phyloP scores from a whole-genome alignment of 768 basidiomycete species.

The Suillus tomentosus region DNA sequence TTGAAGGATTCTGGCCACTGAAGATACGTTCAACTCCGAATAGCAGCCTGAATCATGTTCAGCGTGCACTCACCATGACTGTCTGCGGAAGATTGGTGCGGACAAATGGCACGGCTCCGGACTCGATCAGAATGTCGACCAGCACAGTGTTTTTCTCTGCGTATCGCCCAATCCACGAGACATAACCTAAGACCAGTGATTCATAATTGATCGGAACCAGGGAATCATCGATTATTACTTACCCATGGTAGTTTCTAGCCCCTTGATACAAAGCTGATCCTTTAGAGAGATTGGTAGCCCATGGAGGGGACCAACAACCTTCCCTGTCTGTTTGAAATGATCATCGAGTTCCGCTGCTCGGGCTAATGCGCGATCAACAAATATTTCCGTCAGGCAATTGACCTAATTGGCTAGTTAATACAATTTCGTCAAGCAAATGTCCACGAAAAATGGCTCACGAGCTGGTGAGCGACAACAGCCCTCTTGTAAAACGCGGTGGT shows the following conservation, averaged over 20 bases:
- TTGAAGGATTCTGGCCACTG: slow-evolving; percentile 84
- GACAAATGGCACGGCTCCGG: slow-evolving; percentile 72
- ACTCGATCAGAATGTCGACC: slow-evolving; percentile 61
- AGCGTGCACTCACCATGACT: slow-evolving; percentile 52
- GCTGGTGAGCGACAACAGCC: slow-evolving; percentile 77
- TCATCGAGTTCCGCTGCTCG: slow-evolving; percentile 70
- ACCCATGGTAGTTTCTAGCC: slow-evolving; percentile 66
- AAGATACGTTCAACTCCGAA: background rate
- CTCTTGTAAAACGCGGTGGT: slow-evolving; percentile 76
- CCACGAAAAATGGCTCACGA: slow-evolving; percentile 43
- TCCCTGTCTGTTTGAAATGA: slow-evolving; percentile 59
- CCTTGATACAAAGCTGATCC: slow-evolving; percentile 71
- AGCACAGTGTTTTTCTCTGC: slow-evolving; percentile 62
- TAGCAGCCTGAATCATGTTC: background rate
- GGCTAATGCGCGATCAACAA: slow-evolving; percentile 66
- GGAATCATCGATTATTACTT: background rate
- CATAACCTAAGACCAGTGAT: slow-evolving; percentile 44
- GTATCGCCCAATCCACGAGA: slow-evolving; percentile 66
- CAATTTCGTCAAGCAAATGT: background rate
- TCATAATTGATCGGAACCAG: background rate
- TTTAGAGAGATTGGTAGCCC: slow-evolving; percentile 76
- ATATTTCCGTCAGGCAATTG: slow-evolving; percentile 83
- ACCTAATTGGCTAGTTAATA: slow-evolving; percentile 43
- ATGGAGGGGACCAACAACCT: slow-evolving; percentile 69
- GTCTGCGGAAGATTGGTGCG: slow-evolving; percentile 81